Percentiles rank a stretch among this genome's conserved stretches.
These are phyloP conservation scores for Boletus pseudo-olivaceus DNA, from an alignment of 768 basidiomycete species.

Conservation along the genomic window DNA sequence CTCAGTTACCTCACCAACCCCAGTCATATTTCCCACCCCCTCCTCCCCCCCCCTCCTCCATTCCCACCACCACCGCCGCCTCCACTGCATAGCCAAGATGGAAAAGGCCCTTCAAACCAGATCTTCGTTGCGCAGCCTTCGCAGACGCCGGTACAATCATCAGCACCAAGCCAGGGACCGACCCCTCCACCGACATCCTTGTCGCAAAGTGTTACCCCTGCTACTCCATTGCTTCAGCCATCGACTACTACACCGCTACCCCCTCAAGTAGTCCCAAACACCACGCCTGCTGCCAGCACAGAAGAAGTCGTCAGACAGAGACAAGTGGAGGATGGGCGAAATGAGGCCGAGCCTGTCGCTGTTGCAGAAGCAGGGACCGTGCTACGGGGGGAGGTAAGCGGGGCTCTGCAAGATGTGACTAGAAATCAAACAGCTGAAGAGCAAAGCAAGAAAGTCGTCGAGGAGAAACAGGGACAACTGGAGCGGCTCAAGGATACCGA, in stretches of 20 bases:
- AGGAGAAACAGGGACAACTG: background rate
- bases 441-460: constrained; percentile 14
- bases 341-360: background rate
- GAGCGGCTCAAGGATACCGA: background rate
- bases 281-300: constrained; percentile 13
- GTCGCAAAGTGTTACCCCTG: background rate
- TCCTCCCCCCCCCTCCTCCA: background rate
- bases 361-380: background rate
- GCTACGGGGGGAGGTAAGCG: background rate
- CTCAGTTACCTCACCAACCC: constrained; percentile 20
- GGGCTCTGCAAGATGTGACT: background rate
- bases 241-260: constrained; percentile 20
- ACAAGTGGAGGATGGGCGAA: constrained; percentile 35
- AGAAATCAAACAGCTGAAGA: constrained; percentile 19
- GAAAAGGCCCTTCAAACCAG: background rate
- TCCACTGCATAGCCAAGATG: constrained; percentile 6
- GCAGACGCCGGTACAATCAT: background rate
- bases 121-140: constrained; percentile 1
- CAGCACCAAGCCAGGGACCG: constrained; percentile 5
- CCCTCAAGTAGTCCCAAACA: constrained; percentile 5
- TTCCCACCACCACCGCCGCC: constrained; percentile 13
- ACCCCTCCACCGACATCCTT: constrained; percentile 5
- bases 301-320: constrained; percentile 38
- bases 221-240: constrained; percentile 14
- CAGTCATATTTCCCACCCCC: constrained; percentile 23